A percentile compares a stretch with the other conserved stretches of the same genome.
Evolutionary conservation across 2,329 filamentous ascomycete species (phyloP).

Genomic region (Thielaviopsis musarum): DNA sequence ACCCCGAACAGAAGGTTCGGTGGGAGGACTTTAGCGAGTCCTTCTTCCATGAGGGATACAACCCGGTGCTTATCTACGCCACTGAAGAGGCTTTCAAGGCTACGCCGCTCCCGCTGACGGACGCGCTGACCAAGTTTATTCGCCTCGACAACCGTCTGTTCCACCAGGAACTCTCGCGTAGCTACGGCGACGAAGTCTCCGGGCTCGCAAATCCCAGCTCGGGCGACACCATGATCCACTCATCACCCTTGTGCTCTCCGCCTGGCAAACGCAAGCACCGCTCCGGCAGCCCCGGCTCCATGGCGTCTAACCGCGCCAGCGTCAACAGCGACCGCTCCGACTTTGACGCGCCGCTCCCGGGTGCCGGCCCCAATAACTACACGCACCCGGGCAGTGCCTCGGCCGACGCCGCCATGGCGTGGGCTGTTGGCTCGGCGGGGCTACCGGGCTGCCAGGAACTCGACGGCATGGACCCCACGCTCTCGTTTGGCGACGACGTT

Average conservation of each 20-base stretch:
- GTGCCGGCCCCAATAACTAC: neutral
- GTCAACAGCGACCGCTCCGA: slow-evolving; percentile 11
- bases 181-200: slow-evolving; percentile 18
- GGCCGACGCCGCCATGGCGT: neutral
- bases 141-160: slow-evolving; percentile 36
- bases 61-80: slow-evolving; percentile 34
- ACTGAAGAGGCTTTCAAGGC: slow-evolving; percentile 29
- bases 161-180: slow-evolving; percentile 28
- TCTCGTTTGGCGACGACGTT: neutral
- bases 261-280: slow-evolving; percentile 30
- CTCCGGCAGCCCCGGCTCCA: slow-evolving; percentile 28
- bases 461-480: neutral
- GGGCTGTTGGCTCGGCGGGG: neutral
- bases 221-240: neutral
- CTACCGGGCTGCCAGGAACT: neutral
- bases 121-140: slow-evolving; percentile 28
- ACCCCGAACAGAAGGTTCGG: slow-evolving; percentile 26
- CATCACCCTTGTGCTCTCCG: slow-evolving; percentile 9
- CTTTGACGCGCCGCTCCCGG: neutral
- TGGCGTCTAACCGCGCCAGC: slow-evolving; percentile 22
- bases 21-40: slow-evolving; percentile 28
- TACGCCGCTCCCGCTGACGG: slow-evolving; percentile 22
- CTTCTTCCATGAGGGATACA: slow-evolving; percentile 29
- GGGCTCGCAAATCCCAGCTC: neutral
- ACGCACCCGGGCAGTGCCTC: neutral